phyloP scores from a whole-genome alignment of 257 asterid species.

The Nicotiana noctiflora region DNA sequence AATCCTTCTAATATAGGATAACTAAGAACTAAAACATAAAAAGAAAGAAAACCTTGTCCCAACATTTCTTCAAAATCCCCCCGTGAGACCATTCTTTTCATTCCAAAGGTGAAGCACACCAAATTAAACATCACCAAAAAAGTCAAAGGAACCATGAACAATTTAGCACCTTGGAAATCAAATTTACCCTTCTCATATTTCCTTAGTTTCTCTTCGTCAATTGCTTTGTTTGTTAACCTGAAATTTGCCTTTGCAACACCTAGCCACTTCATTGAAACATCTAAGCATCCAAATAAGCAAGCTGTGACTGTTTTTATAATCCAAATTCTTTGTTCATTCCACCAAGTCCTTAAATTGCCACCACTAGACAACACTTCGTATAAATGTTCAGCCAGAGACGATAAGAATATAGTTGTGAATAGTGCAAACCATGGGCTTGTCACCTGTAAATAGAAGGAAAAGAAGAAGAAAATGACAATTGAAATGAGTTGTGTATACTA shows the following conservation, averaged over 20 bases:
- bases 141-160: slow-evolving; percentile 67
- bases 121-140: slow-evolving; percentile 50
- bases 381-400: slow-evolving; percentile 35
- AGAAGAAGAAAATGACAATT: neutral
- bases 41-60: slow-evolving; percentile 53
- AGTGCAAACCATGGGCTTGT: slow-evolving; percentile 47
- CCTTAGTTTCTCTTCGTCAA: slow-evolving; percentile 50
- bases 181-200: slow-evolving; percentile 54
- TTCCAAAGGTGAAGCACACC: slow-evolving; percentile 51
- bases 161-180: slow-evolving; percentile 56
- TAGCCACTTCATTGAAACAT: slow-evolving; percentile 28
- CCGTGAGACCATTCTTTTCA: slow-evolving; percentile 31
- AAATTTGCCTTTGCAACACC: slow-evolving; percentile 48
- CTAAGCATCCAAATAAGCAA: slow-evolving; percentile 51
- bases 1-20: slow-evolving; percentile 60
- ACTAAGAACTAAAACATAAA: slow-evolving; percentile 52
- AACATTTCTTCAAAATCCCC: slow-evolving; percentile 48
- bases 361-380: slow-evolving; percentile 49
- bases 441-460: slow-evolving; percentile 21
- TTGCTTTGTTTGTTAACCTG: slow-evolving; percentile 51
- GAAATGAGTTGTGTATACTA: neutral
- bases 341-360: slow-evolving; percentile 35
- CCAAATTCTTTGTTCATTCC: slow-evolving; percentile 61
- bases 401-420: slow-evolving; percentile 32
- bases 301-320: slow-evolving; percentile 46